Evolutionary conservation across 1,139 yeast genomes (phyloP).

Genomic region (Blastobotrys illinoisensis): DNA sequence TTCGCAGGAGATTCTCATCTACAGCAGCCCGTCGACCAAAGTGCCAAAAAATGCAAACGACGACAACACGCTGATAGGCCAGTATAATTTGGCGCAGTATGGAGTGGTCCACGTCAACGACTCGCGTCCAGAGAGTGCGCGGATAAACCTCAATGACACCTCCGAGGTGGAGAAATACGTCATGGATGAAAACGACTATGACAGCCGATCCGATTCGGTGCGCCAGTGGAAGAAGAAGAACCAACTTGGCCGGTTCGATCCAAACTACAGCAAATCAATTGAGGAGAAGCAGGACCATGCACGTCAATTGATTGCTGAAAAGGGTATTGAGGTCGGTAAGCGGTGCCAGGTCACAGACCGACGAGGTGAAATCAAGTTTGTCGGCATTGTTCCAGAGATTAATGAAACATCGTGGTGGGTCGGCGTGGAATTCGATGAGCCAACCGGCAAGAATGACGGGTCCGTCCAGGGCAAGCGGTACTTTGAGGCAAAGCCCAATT

Average conservation of each 20-base stretch:
- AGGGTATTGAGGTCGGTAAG: constrained; percentile 29
- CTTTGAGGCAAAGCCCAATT: constrained; percentile 47
- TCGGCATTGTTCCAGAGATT: constrained; percentile 63
- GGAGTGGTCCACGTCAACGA: constrained; percentile 35
- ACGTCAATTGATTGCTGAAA: constrained; percentile 33
- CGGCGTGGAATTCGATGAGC: constrained; percentile 64
- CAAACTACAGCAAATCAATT: constrained; percentile 31
- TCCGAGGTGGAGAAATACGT: constrained; percentile 42
- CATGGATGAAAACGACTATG: constrained; percentile 65
- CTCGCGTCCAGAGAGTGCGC: constrained; percentile 34
- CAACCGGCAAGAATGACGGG: constrained; percentile 78
- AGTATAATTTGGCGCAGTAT: constrained; percentile 25
- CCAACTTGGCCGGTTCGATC: constrained; percentile 67
- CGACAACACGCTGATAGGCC: constrained; percentile 23
- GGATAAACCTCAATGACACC: constrained; percentile 31
- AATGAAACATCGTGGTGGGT: constrained; percentile 50
- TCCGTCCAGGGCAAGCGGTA: constrained; percentile 58
- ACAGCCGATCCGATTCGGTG: constrained; percentile 54
- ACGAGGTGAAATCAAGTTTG: constrained; percentile 62
- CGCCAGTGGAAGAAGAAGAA: constrained; percentile 68
- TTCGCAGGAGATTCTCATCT: constrained; percentile 50
- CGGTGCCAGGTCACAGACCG: constrained; percentile 43
- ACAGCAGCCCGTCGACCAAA: constrained; percentile 41
- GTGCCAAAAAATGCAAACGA: constrained; percentile 21
- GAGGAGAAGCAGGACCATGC: constrained; percentile 26